Conservation (phyloP, 1,284 basidiomycete genomes). For the Hortiboletus rubellus region DNA sequence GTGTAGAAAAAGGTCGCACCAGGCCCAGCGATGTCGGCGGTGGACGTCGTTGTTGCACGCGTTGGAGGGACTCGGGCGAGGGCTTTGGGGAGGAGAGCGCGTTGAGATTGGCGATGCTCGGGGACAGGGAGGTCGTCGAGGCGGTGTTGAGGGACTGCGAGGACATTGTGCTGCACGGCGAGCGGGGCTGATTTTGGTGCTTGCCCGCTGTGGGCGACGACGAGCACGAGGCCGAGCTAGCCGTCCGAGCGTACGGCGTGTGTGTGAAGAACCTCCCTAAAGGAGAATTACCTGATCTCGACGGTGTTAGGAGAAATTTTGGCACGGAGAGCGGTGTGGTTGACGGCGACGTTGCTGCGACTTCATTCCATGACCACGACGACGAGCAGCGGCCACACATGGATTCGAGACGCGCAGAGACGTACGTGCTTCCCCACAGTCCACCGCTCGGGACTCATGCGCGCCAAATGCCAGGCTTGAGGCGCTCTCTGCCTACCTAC, state of each 20-base stretch:
- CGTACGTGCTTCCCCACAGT: slow-evolving; percentile 39
- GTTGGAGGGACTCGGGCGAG: slow-evolving; percentile 15
- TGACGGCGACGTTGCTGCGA: slow-evolving; percentile 16
- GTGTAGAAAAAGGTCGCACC: slow-evolving; percentile 15
- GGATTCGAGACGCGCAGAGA: slow-evolving; percentile 59
- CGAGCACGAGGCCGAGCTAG: slow-evolving; percentile 19
- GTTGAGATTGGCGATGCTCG: slow-evolving; percentile 37
- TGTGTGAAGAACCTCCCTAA: slow-evolving; percentile 29
- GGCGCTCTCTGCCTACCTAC: slow-evolving; percentile 65
- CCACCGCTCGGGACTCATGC: slow-evolving; percentile 8
- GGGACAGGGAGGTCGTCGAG: slow-evolving; percentile 33
- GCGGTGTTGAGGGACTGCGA: slow-evolving; percentile 33
- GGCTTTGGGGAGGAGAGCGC: slow-evolving; percentile 32
- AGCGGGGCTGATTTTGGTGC: slow-evolving; percentile 4
- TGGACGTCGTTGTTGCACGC: slow-evolving; percentile 29
- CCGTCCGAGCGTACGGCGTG: slow-evolving; percentile 15
- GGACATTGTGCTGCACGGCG: slow-evolving; percentile 27
- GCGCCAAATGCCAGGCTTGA: slow-evolving; percentile 46
- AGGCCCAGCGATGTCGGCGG: slow-evolving; percentile 32
- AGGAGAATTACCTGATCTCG: neutral
- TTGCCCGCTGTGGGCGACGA: slow-evolving; percentile 28
- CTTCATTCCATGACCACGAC: slow-evolving; percentile 37
- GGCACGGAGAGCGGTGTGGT: slow-evolving; percentile 6
- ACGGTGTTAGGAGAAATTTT: slow-evolving; percentile 30
- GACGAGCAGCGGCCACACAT: slow-evolving; percentile 36